Evolutionary conservation across 768 basidiomycete genomes (phyloP).

Genomic region (Lactarius akahatsu): DNA sequence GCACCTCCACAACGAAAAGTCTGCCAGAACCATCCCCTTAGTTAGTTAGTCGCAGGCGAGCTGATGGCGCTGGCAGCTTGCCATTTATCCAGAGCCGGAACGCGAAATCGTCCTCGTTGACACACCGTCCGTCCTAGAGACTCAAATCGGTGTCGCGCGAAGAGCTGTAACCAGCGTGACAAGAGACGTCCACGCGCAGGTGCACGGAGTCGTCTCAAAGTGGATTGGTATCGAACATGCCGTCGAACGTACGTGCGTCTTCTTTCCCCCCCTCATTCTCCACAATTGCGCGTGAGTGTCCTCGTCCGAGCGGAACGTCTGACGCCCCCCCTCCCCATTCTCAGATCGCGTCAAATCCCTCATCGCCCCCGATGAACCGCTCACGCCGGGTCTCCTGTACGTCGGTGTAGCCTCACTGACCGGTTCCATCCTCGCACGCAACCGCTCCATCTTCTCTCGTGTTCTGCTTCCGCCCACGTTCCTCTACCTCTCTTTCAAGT

Average conservation of each 20-base stretch:
- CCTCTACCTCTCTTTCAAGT: conserved; percentile 63
- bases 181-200: conserved; percentile 55
- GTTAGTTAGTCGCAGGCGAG: neutral
- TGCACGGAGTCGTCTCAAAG: conserved; percentile 69
- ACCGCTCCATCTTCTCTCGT: conserved; percentile 67
- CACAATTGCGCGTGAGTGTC: neutral
- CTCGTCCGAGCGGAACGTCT: neutral
- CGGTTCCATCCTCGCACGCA: conserved; percentile 83
- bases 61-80: conserved; percentile 51
- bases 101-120: conserved; percentile 71
- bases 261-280: neutral
- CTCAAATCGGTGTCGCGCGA: conserved; percentile 70
- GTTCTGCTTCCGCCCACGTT: conserved; percentile 74
- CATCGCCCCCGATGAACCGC: conserved; percentile 72
- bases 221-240: conserved; percentile 88
- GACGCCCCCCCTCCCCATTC: neutral
- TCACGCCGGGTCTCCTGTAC: conserved; percentile 89
- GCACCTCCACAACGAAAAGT: conserved; percentile 18
- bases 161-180: conserved; percentile 57
- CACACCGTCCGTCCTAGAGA: conserved; percentile 70
- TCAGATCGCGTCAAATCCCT: conserved; percentile 82
- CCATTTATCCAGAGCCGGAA: conserved; percentile 73
- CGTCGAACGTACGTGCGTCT: conserved; percentile 80
- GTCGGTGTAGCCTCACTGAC: conserved; percentile 86
- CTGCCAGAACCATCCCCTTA: conserved; percentile 1